These are phyloP conservation scores for Eucalyptus shirleyi DNA, from an alignment of 345 rosid species.

Conservation along the genomic window DNA sequence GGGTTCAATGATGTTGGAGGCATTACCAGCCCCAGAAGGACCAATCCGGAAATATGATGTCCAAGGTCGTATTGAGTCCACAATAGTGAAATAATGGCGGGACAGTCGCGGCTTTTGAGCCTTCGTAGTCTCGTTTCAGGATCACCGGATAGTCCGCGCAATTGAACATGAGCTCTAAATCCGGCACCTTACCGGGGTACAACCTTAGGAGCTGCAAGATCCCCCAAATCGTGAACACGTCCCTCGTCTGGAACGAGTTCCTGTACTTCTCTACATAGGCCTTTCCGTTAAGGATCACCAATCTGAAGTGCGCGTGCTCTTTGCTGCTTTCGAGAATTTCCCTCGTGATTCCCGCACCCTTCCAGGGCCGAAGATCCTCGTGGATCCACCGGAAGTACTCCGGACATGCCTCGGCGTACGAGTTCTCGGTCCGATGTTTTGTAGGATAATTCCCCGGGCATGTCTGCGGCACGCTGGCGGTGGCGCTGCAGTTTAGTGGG, in stretches of 20 bases:
- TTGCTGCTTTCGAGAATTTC: constrained; percentile 29
- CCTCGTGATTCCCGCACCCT: constrained; percentile 33
- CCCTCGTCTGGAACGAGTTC: constrained; percentile 39
- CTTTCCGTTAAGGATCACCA: constrained; percentile 27
- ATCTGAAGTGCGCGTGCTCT: constrained; percentile 32
- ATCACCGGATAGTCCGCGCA: constrained; percentile 32
- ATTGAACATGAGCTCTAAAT: constrained; percentile 46
- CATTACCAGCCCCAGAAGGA: constrained; percentile 87
- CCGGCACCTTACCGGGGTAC: constrained; percentile 52
- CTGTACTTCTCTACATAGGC: constrained; percentile 29
- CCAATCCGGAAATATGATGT: constrained; percentile 81
- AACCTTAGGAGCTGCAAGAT: constrained; percentile 50
- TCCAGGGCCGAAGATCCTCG: constrained; percentile 25
- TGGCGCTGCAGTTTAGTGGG: no score
- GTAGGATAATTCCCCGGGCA: no score
- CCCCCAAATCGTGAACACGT: constrained; percentile 58
- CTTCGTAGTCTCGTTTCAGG: constrained; percentile 6
- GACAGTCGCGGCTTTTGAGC: constrained; percentile 5
- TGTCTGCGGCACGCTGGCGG: no score
- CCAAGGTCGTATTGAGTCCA: constrained; percentile 31
- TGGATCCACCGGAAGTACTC: no score
- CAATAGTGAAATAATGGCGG: constrained; percentile 69
- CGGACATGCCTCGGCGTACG: no score
- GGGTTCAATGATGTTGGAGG: background rate
- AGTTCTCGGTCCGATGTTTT: no score